phyloP scores from a whole-genome alignment of 2,329 filamentous ascomycete species.

The Fusarium verticillioides region DNA sequence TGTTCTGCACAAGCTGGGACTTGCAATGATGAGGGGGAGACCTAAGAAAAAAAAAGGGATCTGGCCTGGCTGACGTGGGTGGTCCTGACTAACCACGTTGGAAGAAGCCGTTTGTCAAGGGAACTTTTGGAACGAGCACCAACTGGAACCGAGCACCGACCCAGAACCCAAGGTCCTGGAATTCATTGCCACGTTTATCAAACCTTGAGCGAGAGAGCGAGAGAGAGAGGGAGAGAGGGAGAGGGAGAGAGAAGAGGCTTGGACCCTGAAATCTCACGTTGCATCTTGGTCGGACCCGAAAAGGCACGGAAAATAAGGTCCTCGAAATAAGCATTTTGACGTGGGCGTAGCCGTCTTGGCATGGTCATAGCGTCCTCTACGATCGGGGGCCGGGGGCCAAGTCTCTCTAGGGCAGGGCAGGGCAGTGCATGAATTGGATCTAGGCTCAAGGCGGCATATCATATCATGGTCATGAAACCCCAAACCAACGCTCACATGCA shows the following conservation, averaged over 20 bases:
- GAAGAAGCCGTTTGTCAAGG: slow-evolving; percentile 17
- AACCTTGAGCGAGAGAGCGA: background rate
- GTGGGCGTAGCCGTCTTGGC: slow-evolving; percentile 40
- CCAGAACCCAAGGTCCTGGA: background rate
- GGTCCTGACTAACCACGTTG: slow-evolving; percentile 20
- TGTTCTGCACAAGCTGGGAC: slow-evolving; percentile 4
- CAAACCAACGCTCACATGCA: background rate
- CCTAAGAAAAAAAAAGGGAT: background rate
- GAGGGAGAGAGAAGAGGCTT: background rate
- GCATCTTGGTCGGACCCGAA: background rate
- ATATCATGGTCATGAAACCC: background rate
- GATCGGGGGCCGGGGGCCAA: slow-evolving; percentile 25
- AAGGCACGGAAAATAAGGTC: slow-evolving; percentile 19
- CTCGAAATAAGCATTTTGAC: slow-evolving; percentile 30
- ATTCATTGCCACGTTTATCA: background rate
- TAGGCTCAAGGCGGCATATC: background rate
- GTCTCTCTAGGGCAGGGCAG: background rate
- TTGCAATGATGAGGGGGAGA: background rate
- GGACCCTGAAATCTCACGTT: slow-evolving; percentile 10
- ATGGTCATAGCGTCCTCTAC: slow-evolving; percentile 17
- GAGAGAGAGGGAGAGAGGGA: background rate
- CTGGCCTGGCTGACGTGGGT: slow-evolving; percentile 24
- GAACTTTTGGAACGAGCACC: slow-evolving; percentile 24
- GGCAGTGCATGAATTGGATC: slow-evolving; percentile 26
- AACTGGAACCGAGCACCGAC: background rate